These are phyloP conservation scores for Fusarium sambucinum DNA, from an alignment of 2,329 filamentous ascomycete species.

Conservation along the genomic window DNA sequence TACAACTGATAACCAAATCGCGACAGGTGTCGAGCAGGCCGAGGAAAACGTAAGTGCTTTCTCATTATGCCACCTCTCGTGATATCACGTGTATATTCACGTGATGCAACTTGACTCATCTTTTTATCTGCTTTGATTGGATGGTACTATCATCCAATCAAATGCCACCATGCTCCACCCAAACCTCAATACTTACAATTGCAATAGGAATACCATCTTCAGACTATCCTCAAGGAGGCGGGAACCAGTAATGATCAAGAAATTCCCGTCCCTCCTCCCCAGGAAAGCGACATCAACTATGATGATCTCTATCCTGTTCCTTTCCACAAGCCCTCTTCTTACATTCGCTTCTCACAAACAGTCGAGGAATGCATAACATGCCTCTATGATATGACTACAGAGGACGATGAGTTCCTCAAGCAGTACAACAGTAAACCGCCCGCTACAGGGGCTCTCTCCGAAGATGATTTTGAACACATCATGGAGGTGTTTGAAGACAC, in stretches of 20 bases:
- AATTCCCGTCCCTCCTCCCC: slow-evolving; percentile 74
- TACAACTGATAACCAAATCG: slow-evolving; percentile 85
- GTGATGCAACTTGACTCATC: slow-evolving; percentile 54
- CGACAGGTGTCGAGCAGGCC: slow-evolving; percentile 95
- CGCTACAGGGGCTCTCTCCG: slow-evolving; percentile 75
- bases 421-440: slow-evolving; percentile 83
- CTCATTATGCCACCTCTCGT: slow-evolving; percentile 47
- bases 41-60: slow-evolving; percentile 90
- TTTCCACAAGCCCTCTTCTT: slow-evolving; percentile 88
- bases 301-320: slow-evolving; percentile 84
- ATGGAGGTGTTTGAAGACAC: slow-evolving; percentile 97
- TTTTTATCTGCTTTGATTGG: slow-evolving; percentile 3
- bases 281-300: slow-evolving; percentile 80
- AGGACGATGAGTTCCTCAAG: slow-evolving; percentile 88
- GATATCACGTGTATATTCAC: slow-evolving; percentile 64
- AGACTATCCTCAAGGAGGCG: slow-evolving; percentile 76
- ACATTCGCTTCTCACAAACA: slow-evolving; percentile 97
- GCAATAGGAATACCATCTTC: slow-evolving; percentile 90
- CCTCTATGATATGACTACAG: slow-evolving; percentile 93
- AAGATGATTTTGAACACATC: slow-evolving; percentile 92
- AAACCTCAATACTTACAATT: slow-evolving; percentile 47
- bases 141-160: slow-evolving; percentile 33
- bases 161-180: background rate
- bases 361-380: slow-evolving; percentile 94
- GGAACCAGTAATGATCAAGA: slow-evolving; percentile 69